Base-by-base conservation (phyloP, 2,329 filamentous ascomycete species). In the Thelonectria rubi region DNA sequence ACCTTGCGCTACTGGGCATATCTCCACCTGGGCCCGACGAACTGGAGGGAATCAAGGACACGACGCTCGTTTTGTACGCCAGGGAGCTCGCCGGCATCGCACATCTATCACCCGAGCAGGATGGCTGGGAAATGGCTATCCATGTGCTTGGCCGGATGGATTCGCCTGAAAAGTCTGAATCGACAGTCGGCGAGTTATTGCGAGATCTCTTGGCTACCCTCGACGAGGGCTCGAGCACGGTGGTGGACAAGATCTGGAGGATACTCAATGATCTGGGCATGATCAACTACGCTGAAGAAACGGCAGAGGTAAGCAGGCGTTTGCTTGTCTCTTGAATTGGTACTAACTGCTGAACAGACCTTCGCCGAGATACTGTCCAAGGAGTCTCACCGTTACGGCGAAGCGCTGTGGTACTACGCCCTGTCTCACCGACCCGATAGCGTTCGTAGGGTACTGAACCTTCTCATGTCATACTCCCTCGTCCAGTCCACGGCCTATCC, bases 101-200 rank as follows among this genome's bases (percentile, higher is more conserved):
- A 55, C 79, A 82, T 20, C 73, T 88, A 48, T 78, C 78, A 1
- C 69, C 78, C 3, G 72, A 77, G 14, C 81, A 84, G 39, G 89
- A 94, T 69, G 94, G 94, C 9, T 98, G 94, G 94, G 93, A 97
- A 78, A 79, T 97, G 72, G 91, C 93, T 0, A 88, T 97, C 45
- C 88, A 93, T 62, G 86, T 97, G 11, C 82, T 97, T 47, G 91
- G 91, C 10, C 88, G 94, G 55, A 85, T 98, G 73, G 91, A 97
- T 72, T 88, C 93, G 61, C 81, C 85, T 1, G 82, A 87, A 50
- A 85, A 86, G 51, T 91, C 91, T 8, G 89, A 91, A 72, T 86
- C 90, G 65, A 89, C 89, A 61, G 91, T 97, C 11, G 85, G 88
- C 42, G 86, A 90, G 61, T 80, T 97, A 63, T 82, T 97, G 55